Conservation (phyloP, 805 yeast species). For the Komagataella kurtzmanii region DNA sequence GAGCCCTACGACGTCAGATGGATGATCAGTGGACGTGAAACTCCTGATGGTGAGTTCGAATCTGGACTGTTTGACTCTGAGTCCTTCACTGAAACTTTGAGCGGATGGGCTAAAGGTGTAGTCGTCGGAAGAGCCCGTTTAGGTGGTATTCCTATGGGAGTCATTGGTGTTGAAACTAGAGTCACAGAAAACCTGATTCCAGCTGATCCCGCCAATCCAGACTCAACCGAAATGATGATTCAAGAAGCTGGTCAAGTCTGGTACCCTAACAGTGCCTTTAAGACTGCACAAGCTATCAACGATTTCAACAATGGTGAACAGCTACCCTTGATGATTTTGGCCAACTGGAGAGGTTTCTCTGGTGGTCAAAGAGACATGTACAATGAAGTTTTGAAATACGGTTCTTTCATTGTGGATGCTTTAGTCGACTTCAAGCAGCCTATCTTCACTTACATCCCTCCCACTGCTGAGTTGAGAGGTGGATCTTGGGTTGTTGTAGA, state of each 20-base stretch:
- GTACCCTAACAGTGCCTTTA: constrained; percentile 98
- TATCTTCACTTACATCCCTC: constrained; percentile 93
- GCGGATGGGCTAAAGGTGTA: constrained; percentile 99
- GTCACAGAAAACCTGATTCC: constrained; percentile 82
- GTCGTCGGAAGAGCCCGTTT: constrained; percentile 97
- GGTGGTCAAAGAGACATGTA: constrained; percentile 99
- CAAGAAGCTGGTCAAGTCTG: constrained; percentile 99
- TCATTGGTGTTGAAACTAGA: constrained; percentile 90
- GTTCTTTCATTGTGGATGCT: constrained; percentile 95
- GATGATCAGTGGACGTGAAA: constrained; percentile 77
- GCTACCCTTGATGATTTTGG: constrained; percentile 91
- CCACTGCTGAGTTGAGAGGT: constrained; percentile 97
- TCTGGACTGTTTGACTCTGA: constrained; percentile 83
- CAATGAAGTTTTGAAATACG: constrained; percentile 94
- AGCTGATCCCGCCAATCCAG: constrained; percentile 98
- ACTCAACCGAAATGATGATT: constrained; percentile 71
- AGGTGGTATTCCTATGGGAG: constrained; percentile 98
- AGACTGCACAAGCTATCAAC: constrained; percentile 96
- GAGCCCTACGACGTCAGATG: constrained; percentile 86
- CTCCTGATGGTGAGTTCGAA: constrained; percentile 57
- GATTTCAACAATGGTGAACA: constrained; percentile 98
- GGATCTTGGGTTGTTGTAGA: constrained; percentile 99
- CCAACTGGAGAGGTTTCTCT: constrained; percentile 99
- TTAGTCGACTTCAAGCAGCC: constrained; percentile 94
- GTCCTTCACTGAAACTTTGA: constrained; percentile 90